Base-by-base conservation (phyloP, 768 basidiomycete species). In the Pleurotus tuoliensis region DNA sequence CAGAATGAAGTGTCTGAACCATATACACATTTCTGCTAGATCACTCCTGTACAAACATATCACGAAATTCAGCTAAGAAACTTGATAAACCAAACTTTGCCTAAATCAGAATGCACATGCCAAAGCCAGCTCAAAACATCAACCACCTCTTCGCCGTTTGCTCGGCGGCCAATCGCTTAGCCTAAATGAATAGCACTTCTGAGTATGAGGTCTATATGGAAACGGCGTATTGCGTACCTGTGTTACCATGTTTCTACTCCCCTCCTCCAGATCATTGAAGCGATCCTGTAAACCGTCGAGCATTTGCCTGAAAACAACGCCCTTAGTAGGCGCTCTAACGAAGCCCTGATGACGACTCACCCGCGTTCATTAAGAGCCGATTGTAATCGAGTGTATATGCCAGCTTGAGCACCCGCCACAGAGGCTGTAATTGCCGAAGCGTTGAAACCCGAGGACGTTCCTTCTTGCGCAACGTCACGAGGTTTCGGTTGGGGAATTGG, bases 121-220 rank as follows among this genome's bases (percentile, higher is more conserved):
- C 24, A 25, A 5, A 25, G 24, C 5, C 24, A 25, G 5, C 25
- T 44, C 54, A 5, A 43, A 44, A 53, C 39, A 57, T 49, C 20
- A 88, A 83, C 86, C 87, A 88, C 27, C 77, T 75, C 69, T 84
- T 88, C 8, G 54, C 44, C 1, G 78, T 77, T 62, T 88, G 84
- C 61, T 84, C 76, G 12, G 83, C 71, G 13, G 87, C 87, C 4
- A 87, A 65, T 40, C 76, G 74, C 64, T 86, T 88, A 5, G 87
- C 86, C 82, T 87, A 52, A 15, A 56, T 50, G 30, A 40, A 34
- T 8, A 20, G 20, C 20, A 2, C 20, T 20, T 34, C 11, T 34
- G 8, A 34, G 30, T 34, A 34, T 34, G 11, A 34, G 30, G 30
- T 34, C 9, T 34, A 9, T 34, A 34, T 34, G 9, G 11, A 8